Evolutionary conservation across 1,284 basidiomycete species (phyloP).

Genomic region (Ustilago cynodontis): DNA sequence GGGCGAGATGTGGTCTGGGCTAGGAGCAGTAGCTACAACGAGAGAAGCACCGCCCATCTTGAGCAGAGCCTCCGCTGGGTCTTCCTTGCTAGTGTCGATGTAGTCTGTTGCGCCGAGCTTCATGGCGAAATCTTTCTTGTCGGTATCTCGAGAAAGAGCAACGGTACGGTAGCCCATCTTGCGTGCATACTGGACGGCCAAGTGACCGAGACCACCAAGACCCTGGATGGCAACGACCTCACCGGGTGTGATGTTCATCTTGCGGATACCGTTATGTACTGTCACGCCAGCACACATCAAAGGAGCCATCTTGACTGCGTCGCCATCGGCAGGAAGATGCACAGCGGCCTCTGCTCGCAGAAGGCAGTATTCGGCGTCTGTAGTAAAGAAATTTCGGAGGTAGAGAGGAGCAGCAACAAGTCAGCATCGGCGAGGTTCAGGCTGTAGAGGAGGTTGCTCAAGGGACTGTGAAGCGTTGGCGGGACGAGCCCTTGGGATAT

Average conservation of each 20-base stretch:
- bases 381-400: conserved; percentile 68
- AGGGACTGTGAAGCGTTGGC: no score
- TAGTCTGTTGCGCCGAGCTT: conserved; percentile 71
- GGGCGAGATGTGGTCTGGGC: conserved; percentile 63
- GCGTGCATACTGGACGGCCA: conserved; percentile 68
- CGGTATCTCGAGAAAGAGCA: conserved; percentile 65
- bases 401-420: conserved; percentile 1
- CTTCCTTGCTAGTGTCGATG: conserved; percentile 63
- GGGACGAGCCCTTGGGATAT: not conserved
- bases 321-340: conserved; percentile 64
- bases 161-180: conserved; percentile 70
- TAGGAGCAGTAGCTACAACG: conserved; percentile 70
- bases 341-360: conserved; percentile 70
- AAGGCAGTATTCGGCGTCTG: conserved; percentile 51
- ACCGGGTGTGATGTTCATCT: conserved; percentile 64
- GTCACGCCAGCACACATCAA: conserved; percentile 71
- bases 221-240: conserved; percentile 71
- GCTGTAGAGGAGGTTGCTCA: no score
- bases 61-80: conserved; percentile 67
- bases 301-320: conserved; percentile 71
- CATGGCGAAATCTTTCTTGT: conserved; percentile 55
- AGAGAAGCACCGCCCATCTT: conserved; percentile 71
- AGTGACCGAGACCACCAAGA: conserved; percentile 71
- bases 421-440: conserved; percentile 7
- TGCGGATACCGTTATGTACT: conserved; percentile 70